These are phyloP conservation scores for Arthrobotrys megalospora DNA, from an alignment of 2,329 filamentous ascomycete genomes.

Conservation along the genomic window DNA sequence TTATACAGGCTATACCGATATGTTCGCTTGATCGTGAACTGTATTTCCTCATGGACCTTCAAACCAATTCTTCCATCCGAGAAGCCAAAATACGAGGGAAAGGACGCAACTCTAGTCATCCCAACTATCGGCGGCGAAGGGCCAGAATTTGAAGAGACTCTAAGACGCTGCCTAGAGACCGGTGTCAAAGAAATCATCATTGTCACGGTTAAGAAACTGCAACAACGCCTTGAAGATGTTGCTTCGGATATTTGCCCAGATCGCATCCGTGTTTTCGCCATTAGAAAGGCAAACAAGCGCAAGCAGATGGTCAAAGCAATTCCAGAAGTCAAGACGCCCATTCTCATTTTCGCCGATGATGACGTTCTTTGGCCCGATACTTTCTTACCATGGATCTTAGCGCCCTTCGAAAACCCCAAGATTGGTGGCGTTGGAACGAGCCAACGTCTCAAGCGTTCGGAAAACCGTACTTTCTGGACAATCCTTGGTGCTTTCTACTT, in stretches of 20 bases:
- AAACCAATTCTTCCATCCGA: conserved; percentile 85
- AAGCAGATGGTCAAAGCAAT: conserved; percentile 93
- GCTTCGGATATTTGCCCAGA: conserved; percentile 76
- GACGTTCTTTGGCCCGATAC: conserved; percentile 93
- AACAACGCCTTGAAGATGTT: conserved; percentile 78
- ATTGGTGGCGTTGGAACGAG: conserved; percentile 95
- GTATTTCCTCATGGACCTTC: conserved; percentile 87
- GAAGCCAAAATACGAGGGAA: conserved; percentile 77
- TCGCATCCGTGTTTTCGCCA: conserved; percentile 79
- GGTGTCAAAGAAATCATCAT: conserved; percentile 82
- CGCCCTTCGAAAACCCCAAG: conserved; percentile 85
- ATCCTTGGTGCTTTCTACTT: conserved; percentile 94
- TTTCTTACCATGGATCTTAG: conserved; percentile 90
- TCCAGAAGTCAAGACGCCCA: conserved; percentile 83
- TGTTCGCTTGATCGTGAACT: conserved; percentile 85
- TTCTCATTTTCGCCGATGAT: conserved; percentile 95
- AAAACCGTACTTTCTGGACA: conserved; percentile 80
- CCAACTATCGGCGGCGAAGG: conserved; percentile 91
- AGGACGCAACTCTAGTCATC: conserved; percentile 94
- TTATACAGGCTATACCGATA: conserved; percentile 84
- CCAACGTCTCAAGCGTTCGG: conserved; percentile 82
- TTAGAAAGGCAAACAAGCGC: conserved; percentile 92
- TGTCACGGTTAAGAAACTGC: conserved; percentile 87
- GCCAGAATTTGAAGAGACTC: conserved; percentile 84
- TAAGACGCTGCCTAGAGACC: conserved; percentile 82